Base-by-base conservation (phyloP, 2,329 filamentous ascomycete genomes). In the Claviceps pazoutovae region DNA sequence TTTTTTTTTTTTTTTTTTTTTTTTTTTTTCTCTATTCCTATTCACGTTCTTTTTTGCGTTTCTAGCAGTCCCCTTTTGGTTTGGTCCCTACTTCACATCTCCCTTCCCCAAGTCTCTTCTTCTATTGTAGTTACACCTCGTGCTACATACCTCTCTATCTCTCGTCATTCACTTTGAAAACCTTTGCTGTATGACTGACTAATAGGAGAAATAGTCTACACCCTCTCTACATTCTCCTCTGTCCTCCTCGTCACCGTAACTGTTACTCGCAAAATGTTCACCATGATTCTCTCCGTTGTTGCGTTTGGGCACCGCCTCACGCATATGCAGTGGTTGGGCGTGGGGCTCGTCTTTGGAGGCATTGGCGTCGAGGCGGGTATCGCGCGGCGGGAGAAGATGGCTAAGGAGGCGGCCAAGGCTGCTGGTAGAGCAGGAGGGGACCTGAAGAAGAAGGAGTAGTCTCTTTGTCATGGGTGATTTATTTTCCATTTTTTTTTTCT, bases 211-310 rank as follows among this genome's bases (percentile, higher is more conserved):
- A 14, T 7, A 41, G 39, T 95, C 75, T 90, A 95, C 70, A 97
- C 93, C 0, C 78, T 98, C 5, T 85, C 89, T 14, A 88, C 86
- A 48, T 98, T 97, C 71, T 93, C 87, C 9, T 93, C 86, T 9
- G 79, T 98, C 48, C 77, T 97, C 49, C 80, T 98, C 48, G 91
- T 97, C 44, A 97, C 93, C 4, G 90, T 98, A 2, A 98, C 89
- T 2, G 93, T 98, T 46, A 98, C 93, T 46, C 79, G 93, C 63
- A 98, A 98, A 74, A 98, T 98, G 93, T 79, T 97, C 66, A 97
- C 91, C 58, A 98, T 98, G 93, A 88, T 97, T 54, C 76, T 97
- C 49, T 95, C 88, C 51, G 93, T 98, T 30, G 74, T 97, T 55
- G 89, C 88, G 71, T 98, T 97, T 66, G 93, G 93, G 30, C 93